Conservation (phyloP, 2,329 filamentous ascomycete species). For the Clonostachys rosea region DNA sequence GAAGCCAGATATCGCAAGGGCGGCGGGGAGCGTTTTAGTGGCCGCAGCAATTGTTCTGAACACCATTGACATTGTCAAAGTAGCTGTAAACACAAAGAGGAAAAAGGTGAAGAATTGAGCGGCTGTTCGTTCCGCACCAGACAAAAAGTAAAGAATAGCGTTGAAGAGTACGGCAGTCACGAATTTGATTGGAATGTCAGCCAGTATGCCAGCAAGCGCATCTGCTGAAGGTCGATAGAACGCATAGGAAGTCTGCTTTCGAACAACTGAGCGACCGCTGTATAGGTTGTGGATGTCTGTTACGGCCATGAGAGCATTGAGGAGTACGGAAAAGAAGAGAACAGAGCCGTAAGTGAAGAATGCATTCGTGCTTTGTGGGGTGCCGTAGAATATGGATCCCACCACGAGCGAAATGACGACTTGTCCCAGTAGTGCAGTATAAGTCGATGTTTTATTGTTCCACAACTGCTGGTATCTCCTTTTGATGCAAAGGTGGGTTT, state of each 20-base stretch:
- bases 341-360: conserved; percentile 52
- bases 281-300: conserved; percentile 45
- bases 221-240: conserved; percentile 24
- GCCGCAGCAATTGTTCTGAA: conserved; percentile 70
- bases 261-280: conserved; percentile 27
- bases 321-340: conserved; percentile 55
- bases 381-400: conserved; percentile 54
- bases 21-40: conserved; percentile 62
- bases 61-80: conserved; percentile 61
- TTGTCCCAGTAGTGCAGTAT: conserved; percentile 16
- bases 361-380: conserved; percentile 38
- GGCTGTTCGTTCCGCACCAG: conserved; percentile 33
- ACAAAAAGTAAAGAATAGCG: conserved; percentile 43
- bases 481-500: conserved; percentile 44
- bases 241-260: conserved; percentile 26
- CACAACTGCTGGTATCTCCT: conserved; percentile 46
- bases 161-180: conserved; percentile 30
- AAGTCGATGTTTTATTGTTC: conserved; percentile 44
- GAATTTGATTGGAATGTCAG: conserved; percentile 33
- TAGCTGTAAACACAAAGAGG: conserved; percentile 30
- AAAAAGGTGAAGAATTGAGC: conserved; percentile 41
- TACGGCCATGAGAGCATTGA: conserved; percentile 54
- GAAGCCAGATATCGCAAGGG: conserved; percentile 54
- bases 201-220: conserved; percentile 23
- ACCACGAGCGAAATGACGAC: conserved; percentile 55